A percentile compares a stretch with the other conserved stretches of the same genome.
Conservation (phyloP, 192 early-diverging fungal species). For the Rhizophagus sp. region DNA sequence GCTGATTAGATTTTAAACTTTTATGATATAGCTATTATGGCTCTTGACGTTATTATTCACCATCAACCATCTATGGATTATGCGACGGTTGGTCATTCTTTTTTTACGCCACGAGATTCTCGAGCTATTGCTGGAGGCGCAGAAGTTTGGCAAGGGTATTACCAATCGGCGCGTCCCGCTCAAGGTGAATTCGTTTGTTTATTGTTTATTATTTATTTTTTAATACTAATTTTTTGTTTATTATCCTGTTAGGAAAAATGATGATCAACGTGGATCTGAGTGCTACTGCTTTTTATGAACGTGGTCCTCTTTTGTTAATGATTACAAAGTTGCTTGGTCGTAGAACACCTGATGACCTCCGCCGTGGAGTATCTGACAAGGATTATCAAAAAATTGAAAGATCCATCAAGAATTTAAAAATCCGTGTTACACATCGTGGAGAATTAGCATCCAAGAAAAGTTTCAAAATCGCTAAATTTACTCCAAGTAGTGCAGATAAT, state of each 20-base stretch:
- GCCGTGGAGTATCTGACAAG: slow-evolving; percentile 47
- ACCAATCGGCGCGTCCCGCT: slow-evolving; percentile 74
- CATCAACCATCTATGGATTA: slow-evolving; percentile 76
- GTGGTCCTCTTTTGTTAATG: slow-evolving; percentile 72
- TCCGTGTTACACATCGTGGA: slow-evolving; percentile 63
- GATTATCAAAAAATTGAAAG: slow-evolving; percentile 52
- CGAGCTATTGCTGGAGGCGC: slow-evolving; percentile 64
- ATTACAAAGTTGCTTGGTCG: slow-evolving; percentile 66
- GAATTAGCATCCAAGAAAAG: slow-evolving; percentile 60
- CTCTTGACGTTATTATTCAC: slow-evolving; percentile 80
- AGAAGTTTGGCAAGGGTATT: slow-evolving; percentile 93
- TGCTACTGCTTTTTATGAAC: slow-evolving; percentile 66
- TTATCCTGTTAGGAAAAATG: slow-evolving; percentile 35
- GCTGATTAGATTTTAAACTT: not conserved
- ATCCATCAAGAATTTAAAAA: slow-evolving; percentile 51
- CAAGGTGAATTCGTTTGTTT: slow-evolving; percentile 22
- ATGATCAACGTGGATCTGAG: slow-evolving; percentile 74
- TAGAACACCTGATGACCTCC: slow-evolving; percentile 49
- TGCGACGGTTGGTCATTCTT: slow-evolving; percentile 83
- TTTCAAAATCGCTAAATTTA: slow-evolving; percentile 72
- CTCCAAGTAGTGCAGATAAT: slow-evolving; percentile 58
- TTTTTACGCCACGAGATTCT: slow-evolving; percentile 75
- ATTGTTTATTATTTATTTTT: too few relatives aligned
- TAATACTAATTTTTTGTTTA: too few relatives aligned
- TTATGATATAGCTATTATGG: slow-evolving; percentile 51